A percentile compares a stretch with the other conserved stretches of the same genome.
Evolutionary conservation across 176 grass and related monocot species (phyloP).

Genomic region (Juncus effusus): DNA sequence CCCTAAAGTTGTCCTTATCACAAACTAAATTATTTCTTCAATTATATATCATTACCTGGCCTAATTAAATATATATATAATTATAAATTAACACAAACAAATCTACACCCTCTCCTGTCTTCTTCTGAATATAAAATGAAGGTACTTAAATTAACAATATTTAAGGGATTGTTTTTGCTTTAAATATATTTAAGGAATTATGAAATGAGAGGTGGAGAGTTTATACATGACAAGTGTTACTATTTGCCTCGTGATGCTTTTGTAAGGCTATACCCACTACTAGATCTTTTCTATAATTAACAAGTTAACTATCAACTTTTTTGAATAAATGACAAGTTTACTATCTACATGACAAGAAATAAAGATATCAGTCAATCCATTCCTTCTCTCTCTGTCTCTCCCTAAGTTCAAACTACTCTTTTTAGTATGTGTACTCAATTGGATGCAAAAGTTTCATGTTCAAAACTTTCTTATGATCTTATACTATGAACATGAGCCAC

Average conservation of each 20-base stretch:
- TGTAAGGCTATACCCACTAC: background rate
- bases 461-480: background rate
- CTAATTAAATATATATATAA: constrained; percentile 1
- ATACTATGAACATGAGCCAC: background rate
- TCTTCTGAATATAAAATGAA: constrained; percentile 7
- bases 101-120: constrained; percentile 13
- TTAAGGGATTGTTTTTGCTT: background rate
- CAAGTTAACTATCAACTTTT: constrained; percentile 1
- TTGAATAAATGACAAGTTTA: background rate
- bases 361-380: constrained; percentile 2
- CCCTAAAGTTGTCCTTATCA: constrained; percentile 22
- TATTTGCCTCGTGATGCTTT: constrained; percentile 13
- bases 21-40: background rate
- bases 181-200: too few species aligned
- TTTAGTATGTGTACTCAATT: background rate
- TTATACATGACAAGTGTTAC: constrained; percentile 17
- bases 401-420: background rate
- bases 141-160: background rate
- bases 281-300: constrained; percentile 6
- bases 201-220: constrained; percentile 25
- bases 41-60: constrained; percentile 18
- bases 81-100: background rate
- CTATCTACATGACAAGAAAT: constrained; percentile 16
- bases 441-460: background rate
- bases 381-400: background rate